Evolutionary conservation across 495 filamentous ascomycete genomes (phyloP).

Genomic region (Clavariopsis aquatica): DNA sequence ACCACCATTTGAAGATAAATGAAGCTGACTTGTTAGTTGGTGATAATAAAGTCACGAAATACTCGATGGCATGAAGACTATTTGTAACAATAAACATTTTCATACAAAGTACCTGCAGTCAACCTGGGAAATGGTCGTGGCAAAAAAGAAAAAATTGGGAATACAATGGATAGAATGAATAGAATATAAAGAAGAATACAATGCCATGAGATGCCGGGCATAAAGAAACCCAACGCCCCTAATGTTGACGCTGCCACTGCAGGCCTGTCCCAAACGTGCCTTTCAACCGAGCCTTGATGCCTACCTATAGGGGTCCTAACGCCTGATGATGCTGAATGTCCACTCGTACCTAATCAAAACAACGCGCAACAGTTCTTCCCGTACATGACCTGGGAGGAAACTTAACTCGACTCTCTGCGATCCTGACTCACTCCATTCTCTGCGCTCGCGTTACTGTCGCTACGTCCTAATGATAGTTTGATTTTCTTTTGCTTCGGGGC

Average conservation of each 20-base stretch:
- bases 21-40: no score
- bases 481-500: constrained; percentile 37
- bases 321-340: constrained; percentile 18
- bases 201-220: not conserved
- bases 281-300: not conserved
- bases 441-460: not conserved
- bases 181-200: no score
- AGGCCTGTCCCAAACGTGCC: not conserved
- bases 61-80: not conserved
- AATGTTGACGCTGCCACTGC: not conserved
- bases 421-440: not conserved
- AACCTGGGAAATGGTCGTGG: not conserved
- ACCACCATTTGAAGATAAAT: no score
- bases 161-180: not conserved
- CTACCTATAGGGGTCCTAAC: constrained; percentile 1
- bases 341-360: not conserved
- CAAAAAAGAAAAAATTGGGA: not conserved
- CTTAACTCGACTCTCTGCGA: not conserved
- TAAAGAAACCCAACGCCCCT: not conserved
- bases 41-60: no score
- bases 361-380: not conserved
- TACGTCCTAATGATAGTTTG: constrained; percentile 21
- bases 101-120: not conserved
- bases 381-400: not conserved
- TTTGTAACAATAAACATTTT: not conserved